Evolutionary conservation across 1,284 basidiomycete genomes (phyloP), one percentile per base, ranked within the genome.

Genomic region (Pyrrhoderma noxium): DNA sequence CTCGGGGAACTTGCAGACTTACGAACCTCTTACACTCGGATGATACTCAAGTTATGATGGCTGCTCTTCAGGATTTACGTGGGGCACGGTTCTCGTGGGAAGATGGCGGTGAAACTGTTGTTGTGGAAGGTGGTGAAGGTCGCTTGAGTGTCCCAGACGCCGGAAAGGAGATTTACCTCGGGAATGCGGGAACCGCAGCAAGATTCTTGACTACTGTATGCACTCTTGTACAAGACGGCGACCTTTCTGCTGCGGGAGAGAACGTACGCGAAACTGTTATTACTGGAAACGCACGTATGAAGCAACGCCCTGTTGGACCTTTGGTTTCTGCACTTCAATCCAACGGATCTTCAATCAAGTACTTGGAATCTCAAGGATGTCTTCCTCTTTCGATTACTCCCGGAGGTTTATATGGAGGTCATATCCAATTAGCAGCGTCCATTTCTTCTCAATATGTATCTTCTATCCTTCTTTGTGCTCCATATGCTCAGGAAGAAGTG

Each of bases 1-100:
- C 83, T 0, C 80, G 78, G 42, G 95, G 95, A 11, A 93, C 87
- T 0, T 96, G 93, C 68, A 77, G 85, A 52, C 73, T 99, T 46
- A 86, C 77, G 67, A 98, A 98, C 64, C 72, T 98, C 14, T 74
- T 99, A 39, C 94, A 98, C 66, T 98, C 93, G 8, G 95, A 99
- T 63, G 95, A 99, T 66, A 99, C 95, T 0, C 92, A 93, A 60
- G 95, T 99, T 53, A 99, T 99, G 96, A 98, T 99, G 93, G 77
- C 84, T 14, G 92, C 93, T 22, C 73, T 97, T 16, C 74, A 82
- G 44, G 91, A 93, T 52, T 81, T 99, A 56, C 59, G 92, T 81
- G 95, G 93, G 44, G 95, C 95, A 21, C 79, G 73, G 38, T 92
- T 91, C 65, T 74, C 75, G 19, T 99, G 93, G 90, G 91, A 97